A percentile compares a stretch with the other conserved stretches of the same genome.
Evolutionary conservation across 495 filamentous ascomycete species (phyloP).

Genomic region (Amniculicola lignicola): DNA sequence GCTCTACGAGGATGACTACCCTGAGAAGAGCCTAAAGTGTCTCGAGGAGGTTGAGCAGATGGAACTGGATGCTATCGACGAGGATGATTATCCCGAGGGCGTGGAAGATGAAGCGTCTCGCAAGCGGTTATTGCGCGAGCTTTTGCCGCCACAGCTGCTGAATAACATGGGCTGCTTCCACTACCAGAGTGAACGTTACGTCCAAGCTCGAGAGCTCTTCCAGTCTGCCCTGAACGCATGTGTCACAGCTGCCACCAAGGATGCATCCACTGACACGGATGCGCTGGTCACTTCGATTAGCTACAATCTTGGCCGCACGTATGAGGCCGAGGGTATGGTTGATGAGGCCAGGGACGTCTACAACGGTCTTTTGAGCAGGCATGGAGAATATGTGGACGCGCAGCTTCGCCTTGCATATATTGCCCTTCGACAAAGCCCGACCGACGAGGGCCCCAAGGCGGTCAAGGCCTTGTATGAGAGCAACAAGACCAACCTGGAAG

Average conservation of each 20-base stretch:
- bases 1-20: slow-evolving; percentile 78
- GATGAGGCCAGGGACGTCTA: slow-evolving; percentile 86
- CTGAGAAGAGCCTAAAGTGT: slow-evolving; percentile 88
- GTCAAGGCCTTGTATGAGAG: slow-evolving; percentile 77
- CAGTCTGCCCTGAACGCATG: slow-evolving; percentile 85
- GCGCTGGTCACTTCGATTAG: slow-evolving; percentile 89
- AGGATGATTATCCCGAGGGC: slow-evolving; percentile 64
- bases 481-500: slow-evolving; percentile 78
- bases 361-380: slow-evolving; percentile 73
- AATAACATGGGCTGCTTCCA: slow-evolving; percentile 97
- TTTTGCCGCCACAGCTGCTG: slow-evolving; percentile 81
- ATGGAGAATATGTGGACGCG: slow-evolving; percentile 88
- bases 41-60: slow-evolving; percentile 85
- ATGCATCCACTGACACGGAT: slow-evolving; percentile 69
- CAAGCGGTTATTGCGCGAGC: slow-evolving; percentile 61
- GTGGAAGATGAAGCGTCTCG: slow-evolving; percentile 50
- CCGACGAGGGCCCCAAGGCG: slow-evolving; percentile 78
- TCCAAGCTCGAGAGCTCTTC: slow-evolving; percentile 78
- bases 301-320: slow-evolving; percentile 95
- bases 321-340: slow-evolving; percentile 75
- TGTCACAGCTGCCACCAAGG: slow-evolving; percentile 65
- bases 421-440: slow-evolving; percentile 74
- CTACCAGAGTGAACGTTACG: slow-evolving; percentile 79
- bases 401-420: slow-evolving; percentile 85
- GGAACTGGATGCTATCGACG: slow-evolving; percentile 68